Conservation (phyloP, 306 rosid genomes). For the Cucumis cinereus region DNA sequence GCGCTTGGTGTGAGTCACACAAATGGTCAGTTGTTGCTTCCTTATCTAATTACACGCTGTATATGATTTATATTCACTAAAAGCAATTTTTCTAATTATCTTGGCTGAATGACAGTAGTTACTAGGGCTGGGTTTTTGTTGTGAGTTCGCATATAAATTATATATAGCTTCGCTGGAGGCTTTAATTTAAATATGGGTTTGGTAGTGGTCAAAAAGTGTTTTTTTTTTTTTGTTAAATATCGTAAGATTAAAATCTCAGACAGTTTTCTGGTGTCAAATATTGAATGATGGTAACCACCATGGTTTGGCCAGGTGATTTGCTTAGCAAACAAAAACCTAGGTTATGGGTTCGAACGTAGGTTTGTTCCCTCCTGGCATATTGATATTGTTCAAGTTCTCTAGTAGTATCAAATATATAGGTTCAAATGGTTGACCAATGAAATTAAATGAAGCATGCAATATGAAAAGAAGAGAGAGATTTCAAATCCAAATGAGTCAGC, state of each 20-base stretch:
- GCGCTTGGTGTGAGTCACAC: constrained; percentile 99
- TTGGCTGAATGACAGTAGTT: not conserved
- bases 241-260: not conserved
- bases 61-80: not conserved
- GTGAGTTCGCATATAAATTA: not conserved
- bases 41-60: not conserved
- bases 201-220: no score
- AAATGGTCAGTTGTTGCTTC: constrained; percentile 57
- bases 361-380: not conserved
- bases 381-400: not conserved
- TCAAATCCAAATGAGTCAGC: not conserved
- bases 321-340: not conserved
- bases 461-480: not conserved
- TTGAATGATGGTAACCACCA: not conserved
- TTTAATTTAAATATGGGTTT: not conserved
- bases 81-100: not conserved
- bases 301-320: not conserved
- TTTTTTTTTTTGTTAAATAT: not conserved
- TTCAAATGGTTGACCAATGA: no score
- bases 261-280: not conserved
- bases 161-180: not conserved
- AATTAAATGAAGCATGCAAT: not conserved
- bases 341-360: not conserved
- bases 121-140: not conserved
- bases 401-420: not conserved